Percentiles rank a stretch among this genome's conserved stretches.
phyloP scores from a whole-genome alignment of 768 basidiomycete species.

The Pulveroboletus sp. region DNA sequence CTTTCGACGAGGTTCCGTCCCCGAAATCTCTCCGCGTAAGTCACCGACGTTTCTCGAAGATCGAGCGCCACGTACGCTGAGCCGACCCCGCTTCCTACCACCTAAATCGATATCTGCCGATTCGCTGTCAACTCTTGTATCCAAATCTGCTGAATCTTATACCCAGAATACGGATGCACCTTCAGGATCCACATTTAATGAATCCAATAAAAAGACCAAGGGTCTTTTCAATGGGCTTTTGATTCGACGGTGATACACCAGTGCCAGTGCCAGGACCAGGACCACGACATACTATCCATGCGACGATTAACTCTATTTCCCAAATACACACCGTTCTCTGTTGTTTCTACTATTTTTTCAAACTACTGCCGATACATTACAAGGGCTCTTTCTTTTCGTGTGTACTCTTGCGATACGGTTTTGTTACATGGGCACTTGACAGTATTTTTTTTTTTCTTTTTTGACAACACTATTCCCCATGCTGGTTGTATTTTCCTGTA shows the following conservation, averaged over 20 bases:
- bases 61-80: slow-evolving; percentile 18
- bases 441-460: no score
- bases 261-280: background rate
- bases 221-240: slow-evolving; percentile 41
- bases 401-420: no score
- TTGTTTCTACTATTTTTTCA: slow-evolving; percentile 9
- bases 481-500: slow-evolving; percentile 85
- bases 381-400: slow-evolving; percentile 52
- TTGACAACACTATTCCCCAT: slow-evolving; percentile 70
- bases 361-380: slow-evolving; percentile 14
- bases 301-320: background rate
- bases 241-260: slow-evolving; percentile 32
- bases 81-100: slow-evolving; percentile 31
- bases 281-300: no score
- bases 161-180: slow-evolving; percentile 5
- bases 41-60: slow-evolving; percentile 14
- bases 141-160: slow-evolving; percentile 9
- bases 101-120: slow-evolving; percentile 55
- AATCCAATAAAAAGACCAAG: slow-evolving; percentile 32
- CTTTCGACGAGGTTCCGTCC: slow-evolving; percentile 26
- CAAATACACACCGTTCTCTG: background rate
- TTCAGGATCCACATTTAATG: slow-evolving; percentile 10
- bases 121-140: slow-evolving; percentile 39
- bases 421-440: no score
- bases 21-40: slow-evolving; percentile 18